Conservation (phyloP, 2,329 filamentous ascomycete genomes). For the Trichoderma sp. region DNA sequence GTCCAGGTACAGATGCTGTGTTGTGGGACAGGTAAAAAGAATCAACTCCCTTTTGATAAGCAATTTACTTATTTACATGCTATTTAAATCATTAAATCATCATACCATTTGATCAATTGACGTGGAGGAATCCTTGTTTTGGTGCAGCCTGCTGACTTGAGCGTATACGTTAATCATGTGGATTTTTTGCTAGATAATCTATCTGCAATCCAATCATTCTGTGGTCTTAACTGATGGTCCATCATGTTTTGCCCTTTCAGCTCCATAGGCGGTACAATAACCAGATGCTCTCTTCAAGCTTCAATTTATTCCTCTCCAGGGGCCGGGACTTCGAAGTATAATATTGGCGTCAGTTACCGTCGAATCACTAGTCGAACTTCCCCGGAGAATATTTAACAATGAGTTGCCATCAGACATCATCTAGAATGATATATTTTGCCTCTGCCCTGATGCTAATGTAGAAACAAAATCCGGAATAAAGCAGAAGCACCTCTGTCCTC, state of each 20-base stretch:
- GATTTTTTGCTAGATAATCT: background rate
- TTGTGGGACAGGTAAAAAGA: background rate
- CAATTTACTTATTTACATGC: background rate
- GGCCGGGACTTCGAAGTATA: background rate
- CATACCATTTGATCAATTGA: background rate
- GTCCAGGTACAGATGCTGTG: background rate
- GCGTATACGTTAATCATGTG: background rate
- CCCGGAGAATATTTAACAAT: background rate
- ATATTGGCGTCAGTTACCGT: background rate
- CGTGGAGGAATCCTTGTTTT: background rate
- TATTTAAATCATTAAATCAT: too few relatives aligned
- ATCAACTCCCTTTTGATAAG: background rate
- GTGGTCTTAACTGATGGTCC: background rate
- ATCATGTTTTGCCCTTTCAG: background rate
- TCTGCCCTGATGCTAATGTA: constrained; percentile 44
- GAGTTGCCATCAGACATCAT: constrained; percentile 37
- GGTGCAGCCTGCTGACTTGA: background rate
- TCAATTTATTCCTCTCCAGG: background rate
- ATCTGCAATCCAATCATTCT: background rate
- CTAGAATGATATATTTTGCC: constrained; percentile 40
- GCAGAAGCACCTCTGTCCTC: constrained; percentile 39
- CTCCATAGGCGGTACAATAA: background rate
- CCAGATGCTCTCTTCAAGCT: background rate
- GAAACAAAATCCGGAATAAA: constrained; percentile 43
- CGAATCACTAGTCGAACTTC: background rate